phyloP scores from a whole-genome alignment of 2,329 filamentous ascomycete genomes.

The Colletotrichum ledebouriae region DNA sequence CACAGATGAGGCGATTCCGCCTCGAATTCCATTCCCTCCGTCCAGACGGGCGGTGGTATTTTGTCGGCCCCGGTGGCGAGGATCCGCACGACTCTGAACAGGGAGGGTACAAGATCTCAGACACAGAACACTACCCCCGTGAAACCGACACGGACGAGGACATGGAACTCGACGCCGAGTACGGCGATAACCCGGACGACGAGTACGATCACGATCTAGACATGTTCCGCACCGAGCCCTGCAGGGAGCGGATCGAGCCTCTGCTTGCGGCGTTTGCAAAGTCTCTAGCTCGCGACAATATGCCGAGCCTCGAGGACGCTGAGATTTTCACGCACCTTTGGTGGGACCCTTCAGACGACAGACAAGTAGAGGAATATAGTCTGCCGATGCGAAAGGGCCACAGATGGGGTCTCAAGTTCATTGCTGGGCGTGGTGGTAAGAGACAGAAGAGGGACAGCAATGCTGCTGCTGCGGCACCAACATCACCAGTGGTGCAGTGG shows the following conservation, averaged over 20 bases:
- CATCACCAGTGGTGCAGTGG: slow-evolving; percentile 44
- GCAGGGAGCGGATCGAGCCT: slow-evolving; percentile 44
- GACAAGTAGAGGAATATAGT: slow-evolving; percentile 17
- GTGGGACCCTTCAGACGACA: slow-evolving; percentile 44
- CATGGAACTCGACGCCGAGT: slow-evolving; percentile 29
- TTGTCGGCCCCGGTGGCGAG: slow-evolving; percentile 45
- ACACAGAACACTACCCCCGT: slow-evolving; percentile 44
- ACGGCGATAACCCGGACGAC: slow-evolving; percentile 32
- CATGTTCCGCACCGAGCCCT: slow-evolving; percentile 45
- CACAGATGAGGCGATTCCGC: slow-evolving; percentile 43
- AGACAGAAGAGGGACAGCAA: slow-evolving; percentile 3
- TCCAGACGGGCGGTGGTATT: slow-evolving; percentile 46
- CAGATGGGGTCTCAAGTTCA: slow-evolving; percentile 45
- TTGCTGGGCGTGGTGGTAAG: slow-evolving; percentile 34
- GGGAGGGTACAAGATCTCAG: slow-evolving; percentile 43
- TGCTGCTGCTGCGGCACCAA: slow-evolving; percentile 22
- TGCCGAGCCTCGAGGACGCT: slow-evolving; percentile 45
- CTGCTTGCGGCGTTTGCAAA: slow-evolving; percentile 45
- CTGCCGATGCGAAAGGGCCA: slow-evolving; percentile 28
- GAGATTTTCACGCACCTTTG: slow-evolving; percentile 45
- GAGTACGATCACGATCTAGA: slow-evolving; percentile 36
- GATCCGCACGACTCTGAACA: slow-evolving; percentile 40
- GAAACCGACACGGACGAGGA: slow-evolving; percentile 42
- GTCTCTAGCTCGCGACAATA: slow-evolving; percentile 42
- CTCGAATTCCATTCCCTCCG: slow-evolving; percentile 44